A percentile compares a stretch with the other conserved stretches of the same genome.
Conservation (phyloP, 2,329 filamentous ascomycete species). For the Thielaviopsis ethacetica region DNA sequence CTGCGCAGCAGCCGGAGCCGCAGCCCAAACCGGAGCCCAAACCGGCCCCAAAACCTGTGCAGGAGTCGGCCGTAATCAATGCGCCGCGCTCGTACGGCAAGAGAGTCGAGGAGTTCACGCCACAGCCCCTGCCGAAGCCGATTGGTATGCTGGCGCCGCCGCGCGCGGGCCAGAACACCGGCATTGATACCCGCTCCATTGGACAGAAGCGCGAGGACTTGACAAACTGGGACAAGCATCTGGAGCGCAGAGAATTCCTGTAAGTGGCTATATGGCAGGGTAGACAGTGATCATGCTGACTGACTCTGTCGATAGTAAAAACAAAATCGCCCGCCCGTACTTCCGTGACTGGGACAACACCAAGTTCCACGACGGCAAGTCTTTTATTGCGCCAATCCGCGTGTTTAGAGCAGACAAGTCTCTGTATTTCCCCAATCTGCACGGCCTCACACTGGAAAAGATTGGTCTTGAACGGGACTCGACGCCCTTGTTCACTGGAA, state of each 20-base stretch:
- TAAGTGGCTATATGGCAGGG: conserved; percentile 22
- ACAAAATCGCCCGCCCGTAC: conserved; percentile 70
- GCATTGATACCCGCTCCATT: conserved; percentile 50
- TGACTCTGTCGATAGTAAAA: conserved; percentile 33
- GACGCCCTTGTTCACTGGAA: conserved; percentile 56
- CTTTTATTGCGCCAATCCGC: conserved; percentile 71
- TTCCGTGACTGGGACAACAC: conserved; percentile 92
- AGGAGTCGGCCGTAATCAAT: conserved; percentile 29
- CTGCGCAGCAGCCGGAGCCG: conserved; percentile 23
- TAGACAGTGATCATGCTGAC: background rate
- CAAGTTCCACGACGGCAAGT: conserved; percentile 70
- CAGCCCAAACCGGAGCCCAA: conserved; percentile 12
- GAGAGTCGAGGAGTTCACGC: conserved; percentile 36
- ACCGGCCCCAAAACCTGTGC: background rate
- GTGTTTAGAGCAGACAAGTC: conserved; percentile 70
- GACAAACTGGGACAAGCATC: conserved; percentile 69
- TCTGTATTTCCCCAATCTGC: conserved; percentile 86
- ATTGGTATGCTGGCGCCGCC: conserved; percentile 71
- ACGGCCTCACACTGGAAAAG: conserved; percentile 58
- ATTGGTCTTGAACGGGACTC: conserved; percentile 44
- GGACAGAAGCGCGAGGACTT: conserved; percentile 63
- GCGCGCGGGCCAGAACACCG: conserved; percentile 62
- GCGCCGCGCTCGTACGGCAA: conserved; percentile 45
- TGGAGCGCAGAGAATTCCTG: conserved; percentile 61
- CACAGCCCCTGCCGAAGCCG: conserved; percentile 48